Evolutionary conservation across 176 grass and related monocot species (phyloP).

Genomic region (Aegilops umbellulata): DNA sequence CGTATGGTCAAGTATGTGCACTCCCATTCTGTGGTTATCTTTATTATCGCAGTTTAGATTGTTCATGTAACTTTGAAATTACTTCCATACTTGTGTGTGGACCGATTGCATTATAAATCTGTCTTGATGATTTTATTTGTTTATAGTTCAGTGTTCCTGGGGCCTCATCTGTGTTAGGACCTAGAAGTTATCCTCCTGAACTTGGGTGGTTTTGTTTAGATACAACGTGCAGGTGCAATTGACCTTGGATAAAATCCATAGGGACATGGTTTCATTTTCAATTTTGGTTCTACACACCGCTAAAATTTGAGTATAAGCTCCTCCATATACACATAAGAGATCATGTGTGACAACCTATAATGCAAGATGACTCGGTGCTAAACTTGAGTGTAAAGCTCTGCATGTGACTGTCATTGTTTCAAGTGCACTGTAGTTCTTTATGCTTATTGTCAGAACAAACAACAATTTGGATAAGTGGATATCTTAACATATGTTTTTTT

Average conservation of each 20-base stretch:
- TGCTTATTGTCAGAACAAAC: no score
- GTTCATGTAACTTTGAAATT: neutral
- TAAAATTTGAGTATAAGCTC: neutral
- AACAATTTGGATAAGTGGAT: no score
- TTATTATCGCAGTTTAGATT: neutral
- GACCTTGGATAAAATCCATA: neutral
- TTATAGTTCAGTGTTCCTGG: neutral
- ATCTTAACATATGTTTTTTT: no score
- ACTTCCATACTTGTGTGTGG: neutral
- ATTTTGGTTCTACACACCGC: neutral
- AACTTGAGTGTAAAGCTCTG: no score
- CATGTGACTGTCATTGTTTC: no score
- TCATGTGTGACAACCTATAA: no score
- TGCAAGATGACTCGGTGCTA: no score
- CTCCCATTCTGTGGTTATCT: neutral
- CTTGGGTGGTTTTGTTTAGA: neutral
- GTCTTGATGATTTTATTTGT: neutral
- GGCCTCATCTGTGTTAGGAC: neutral
- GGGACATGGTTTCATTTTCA: neutral
- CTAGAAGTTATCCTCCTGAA: neutral
- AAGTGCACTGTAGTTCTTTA: neutral
- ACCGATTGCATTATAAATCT: neutral
- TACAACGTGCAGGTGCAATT: neutral
- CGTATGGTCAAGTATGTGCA: conserved; percentile 46
- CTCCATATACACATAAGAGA: neutral